Base-by-base conservation (phyloP, 257 asterid species). In the Solanum neorickii region DNA sequence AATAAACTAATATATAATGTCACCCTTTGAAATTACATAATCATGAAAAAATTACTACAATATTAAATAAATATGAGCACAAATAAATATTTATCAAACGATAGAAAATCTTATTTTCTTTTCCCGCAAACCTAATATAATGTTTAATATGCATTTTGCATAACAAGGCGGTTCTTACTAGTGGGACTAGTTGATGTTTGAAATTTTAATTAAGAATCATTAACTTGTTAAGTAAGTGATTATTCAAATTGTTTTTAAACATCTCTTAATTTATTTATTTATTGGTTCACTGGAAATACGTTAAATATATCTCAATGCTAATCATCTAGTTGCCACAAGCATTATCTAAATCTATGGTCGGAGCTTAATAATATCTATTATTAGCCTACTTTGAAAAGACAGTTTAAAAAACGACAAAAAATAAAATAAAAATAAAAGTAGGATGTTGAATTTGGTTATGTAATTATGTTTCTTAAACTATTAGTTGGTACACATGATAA, bases 211-310 rank as follows among this genome's bases (percentile, higher is more conserved):
- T 5, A 44, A 7, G 62, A 77, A 46, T 15, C 27, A 9, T 25
- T 44, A n/a, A 27, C 41, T 9, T 77, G 37, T 14, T 80, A 15
- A 47, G 16, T 14, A 80, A 47, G 27, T 47, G 84, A 47, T 80
- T 47, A 47, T 47, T 78, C 85, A 47, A 80, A 18, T 47, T 3
- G 18, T 10, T 35, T 37, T 35, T 33, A 10, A 73, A 46, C 66
- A 46, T 15, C 5, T 76, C 41, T 44, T 14, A 25, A 2, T 25
- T 31, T 0, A 1, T 21, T 2, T 14, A 0, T 3, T 15, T 18
- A 16, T 70, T 9, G 25, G n/a, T 33, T 16, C 44, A 33, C 21
- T 70, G 7, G n/a, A 70, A 16, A 9, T 70, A 70, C 77, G 21
- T 70, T 70, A 29, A 69, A 25, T 25, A 2, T 44, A 44, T 78